Evolutionary conservation across 352 stramenopile species (phyloP).

Genomic region (Phytophthora rubi): DNA sequence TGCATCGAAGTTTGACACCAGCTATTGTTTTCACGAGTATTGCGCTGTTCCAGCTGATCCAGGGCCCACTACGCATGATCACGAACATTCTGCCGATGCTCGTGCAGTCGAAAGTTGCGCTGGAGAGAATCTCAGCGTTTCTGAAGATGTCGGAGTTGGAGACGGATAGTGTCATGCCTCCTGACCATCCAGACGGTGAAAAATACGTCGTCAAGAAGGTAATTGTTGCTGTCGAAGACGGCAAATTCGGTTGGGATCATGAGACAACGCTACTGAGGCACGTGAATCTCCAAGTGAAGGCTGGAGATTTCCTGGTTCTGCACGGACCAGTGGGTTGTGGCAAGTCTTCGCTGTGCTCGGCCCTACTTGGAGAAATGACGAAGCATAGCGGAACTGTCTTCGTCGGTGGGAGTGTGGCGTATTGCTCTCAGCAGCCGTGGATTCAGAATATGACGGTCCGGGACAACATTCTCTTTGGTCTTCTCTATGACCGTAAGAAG

Average conservation of each 20-base stretch:
- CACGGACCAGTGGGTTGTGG: constrained; percentile 92
- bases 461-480: constrained; percentile 95
- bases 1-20: constrained; percentile 89
- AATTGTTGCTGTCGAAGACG: constrained; percentile 38
- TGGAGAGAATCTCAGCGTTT: constrained; percentile 80
- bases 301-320: constrained; percentile 87
- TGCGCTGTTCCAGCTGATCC: constrained; percentile 82
- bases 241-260: constrained; percentile 49
- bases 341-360: constrained; percentile 81
- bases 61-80: constrained; percentile 56
- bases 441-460: constrained; percentile 84
- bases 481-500: constrained; percentile 53
- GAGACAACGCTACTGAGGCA: constrained; percentile 46
- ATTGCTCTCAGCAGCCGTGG: constrained; percentile 90
- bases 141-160: constrained; percentile 62
- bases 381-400: constrained; percentile 48
- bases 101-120: constrained; percentile 84
- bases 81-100: constrained; percentile 61
- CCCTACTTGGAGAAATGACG: constrained; percentile 89
- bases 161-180: constrained; percentile 25
- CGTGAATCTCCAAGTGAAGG: constrained; percentile 73
- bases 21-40: constrained; percentile 72
- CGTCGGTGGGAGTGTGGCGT: constrained; percentile 64
- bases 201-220: constrained; percentile 36
- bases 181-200: constrained; percentile 11